Percentiles rank a stretch among this genome's conserved stretches.
Conservation (phyloP, 768 basidiomycete species). For the Rhizopogon vinicolor region DNA sequence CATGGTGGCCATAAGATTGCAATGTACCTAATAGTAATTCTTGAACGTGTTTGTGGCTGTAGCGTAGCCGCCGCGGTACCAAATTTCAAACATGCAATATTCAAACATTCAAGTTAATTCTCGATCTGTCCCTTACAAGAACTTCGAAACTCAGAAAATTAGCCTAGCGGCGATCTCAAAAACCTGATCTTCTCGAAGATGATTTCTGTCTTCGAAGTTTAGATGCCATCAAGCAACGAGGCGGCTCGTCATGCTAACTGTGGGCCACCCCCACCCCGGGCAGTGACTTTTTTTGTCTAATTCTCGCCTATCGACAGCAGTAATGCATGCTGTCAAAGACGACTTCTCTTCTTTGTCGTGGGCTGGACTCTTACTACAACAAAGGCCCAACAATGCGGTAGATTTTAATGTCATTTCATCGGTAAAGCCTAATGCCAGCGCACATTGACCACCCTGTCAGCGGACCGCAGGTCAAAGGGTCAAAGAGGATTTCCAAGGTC, state of each 20-base stretch:
- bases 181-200: slow-evolving; percentile 15
- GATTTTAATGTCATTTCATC: slow-evolving; percentile 16
- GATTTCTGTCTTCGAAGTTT: slow-evolving; percentile 4
- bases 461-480: slow-evolving; percentile 12
- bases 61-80: background rate
- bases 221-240: slow-evolving; percentile 13
- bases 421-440: slow-evolving; percentile 19
- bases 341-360: slow-evolving; percentile 23
- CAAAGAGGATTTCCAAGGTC: slow-evolving; percentile 12
- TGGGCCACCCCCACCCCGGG: slow-evolving; percentile 4
- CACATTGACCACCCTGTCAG: slow-evolving; percentile 12
- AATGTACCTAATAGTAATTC: slow-evolving; percentile 1
- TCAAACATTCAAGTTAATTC: background rate
- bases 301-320: slow-evolving; percentile 9
- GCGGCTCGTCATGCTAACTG: slow-evolving; percentile 1
- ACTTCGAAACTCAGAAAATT: slow-evolving; percentile 16
- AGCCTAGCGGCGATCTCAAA: slow-evolving; percentile 25
- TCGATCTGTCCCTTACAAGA: slow-evolving; percentile 4
- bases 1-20: background rate
- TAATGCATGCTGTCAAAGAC: slow-evolving; percentile 5
- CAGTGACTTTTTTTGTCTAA: slow-evolving; percentile 9
- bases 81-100: background rate
- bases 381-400: slow-evolving; percentile 20
- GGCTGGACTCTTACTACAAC: slow-evolving; percentile 18
- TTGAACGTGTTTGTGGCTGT: slow-evolving; percentile 2